phyloP scores from a whole-genome alignment of 176 grass and related monocot genomes.

The Chrysopogon serrulatus region DNA sequence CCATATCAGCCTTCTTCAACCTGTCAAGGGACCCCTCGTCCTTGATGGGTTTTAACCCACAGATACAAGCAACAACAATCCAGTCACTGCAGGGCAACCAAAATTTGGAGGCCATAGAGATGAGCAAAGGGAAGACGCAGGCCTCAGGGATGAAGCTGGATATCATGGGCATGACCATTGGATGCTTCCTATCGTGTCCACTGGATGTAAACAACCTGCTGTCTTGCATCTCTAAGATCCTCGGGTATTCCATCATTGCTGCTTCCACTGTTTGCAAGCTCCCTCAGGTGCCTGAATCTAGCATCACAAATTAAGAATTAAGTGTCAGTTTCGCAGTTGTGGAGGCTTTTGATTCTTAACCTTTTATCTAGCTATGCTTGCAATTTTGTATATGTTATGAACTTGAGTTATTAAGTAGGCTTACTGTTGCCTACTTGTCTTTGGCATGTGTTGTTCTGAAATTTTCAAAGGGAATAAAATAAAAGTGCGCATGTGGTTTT shows the following conservation, averaged over 20 bases:
- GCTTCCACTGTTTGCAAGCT: conserved; percentile 75
- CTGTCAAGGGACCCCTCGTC: not conserved
- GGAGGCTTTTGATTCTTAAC: not conserved
- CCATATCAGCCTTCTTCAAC: not conserved
- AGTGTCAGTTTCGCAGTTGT: not conserved
- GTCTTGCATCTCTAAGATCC: conserved; percentile 63
- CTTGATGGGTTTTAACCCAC: not conserved
- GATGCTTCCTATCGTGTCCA: conserved; percentile 36
- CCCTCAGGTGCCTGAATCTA: conserved; percentile 65
- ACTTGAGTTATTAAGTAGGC: not conserved
- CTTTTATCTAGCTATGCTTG: not conserved
- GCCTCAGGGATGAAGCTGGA: conserved; percentile 35
- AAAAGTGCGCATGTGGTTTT: not conserved
- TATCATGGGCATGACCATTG: conserved; percentile 38
- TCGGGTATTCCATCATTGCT: conserved; percentile 71
- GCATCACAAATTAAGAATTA: not conserved
- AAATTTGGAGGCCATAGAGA: not conserved
- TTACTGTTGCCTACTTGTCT: not conserved
- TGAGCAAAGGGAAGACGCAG: conserved; percentile 8
- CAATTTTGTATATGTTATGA: not conserved
- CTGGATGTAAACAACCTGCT: conserved; percentile 35
- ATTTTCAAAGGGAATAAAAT: conserved; percentile 14
- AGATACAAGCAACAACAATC: not conserved
- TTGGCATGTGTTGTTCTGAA: not conserved
- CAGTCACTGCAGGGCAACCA: not conserved